Base-by-base conservation (phyloP, 2,329 filamentous ascomycete genomes). In the Cryphonectria radicalis region DNA sequence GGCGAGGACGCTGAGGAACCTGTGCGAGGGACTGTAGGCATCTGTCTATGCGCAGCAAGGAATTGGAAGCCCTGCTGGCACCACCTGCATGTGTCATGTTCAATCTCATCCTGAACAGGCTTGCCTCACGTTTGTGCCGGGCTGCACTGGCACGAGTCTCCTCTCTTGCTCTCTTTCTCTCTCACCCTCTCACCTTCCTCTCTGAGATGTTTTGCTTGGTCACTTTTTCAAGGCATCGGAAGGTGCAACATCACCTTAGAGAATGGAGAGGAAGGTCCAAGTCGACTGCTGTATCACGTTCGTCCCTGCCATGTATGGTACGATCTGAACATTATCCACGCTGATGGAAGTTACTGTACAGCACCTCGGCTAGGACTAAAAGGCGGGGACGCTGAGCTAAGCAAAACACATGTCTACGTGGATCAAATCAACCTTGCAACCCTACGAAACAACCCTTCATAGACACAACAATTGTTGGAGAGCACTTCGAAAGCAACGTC, bases 11-110 rank as follows among this genome's bases (percentile, higher is more conserved):
- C 25, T 25, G 53, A 28, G 53, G n/a, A 50, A 6, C 43, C 53
- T 32, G 25, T 35, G 28, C 53, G 0, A 10, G 10, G 14, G 25
- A 3, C 55, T 59, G 55, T 32, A 32, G 13, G 25, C 55, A 32
- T 35, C 55, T 59, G 55, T 59, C 55, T 59, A 59, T 59, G 25
- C 28, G 55, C 28, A 59, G 55, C 28, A 59, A 28, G 28, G 55
- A n/a, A 10, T 11, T 19, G 19, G 46, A 59, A 35, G 55, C 17
- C 55, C 55, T 59, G 5, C 55, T 19, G 55, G 55, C 25, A 32
- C 25, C 8, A 28, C 55, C 55, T 32, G 25, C 28, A 8, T 50
- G 46, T 50, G 46, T 8, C 7, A 50, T n/a, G 46, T 8, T 50
- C 19, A 19, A 19, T 11, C 46, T 50, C 46, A 50, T 50, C 6